Percentiles rank a stretch among this genome's conserved stretches.
Conservation (phyloP, 495 filamentous ascomycete genomes). For the Tuber borchii region DNA sequence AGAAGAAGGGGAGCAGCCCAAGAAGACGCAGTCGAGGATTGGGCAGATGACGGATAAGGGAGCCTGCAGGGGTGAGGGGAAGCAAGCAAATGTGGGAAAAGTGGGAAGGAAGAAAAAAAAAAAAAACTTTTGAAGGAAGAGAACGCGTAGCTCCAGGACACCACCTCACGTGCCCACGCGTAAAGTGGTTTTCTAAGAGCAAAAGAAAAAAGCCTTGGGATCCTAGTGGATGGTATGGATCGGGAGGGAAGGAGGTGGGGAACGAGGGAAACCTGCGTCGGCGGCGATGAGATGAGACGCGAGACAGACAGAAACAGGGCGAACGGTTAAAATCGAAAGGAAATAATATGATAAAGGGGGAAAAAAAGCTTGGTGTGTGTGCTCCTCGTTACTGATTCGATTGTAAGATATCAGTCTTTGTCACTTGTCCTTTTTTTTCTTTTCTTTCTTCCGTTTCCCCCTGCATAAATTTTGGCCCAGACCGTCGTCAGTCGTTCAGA, state of each 20-base stretch:
- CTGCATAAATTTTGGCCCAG: constrained; percentile 2
- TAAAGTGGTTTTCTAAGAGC: constrained; percentile 30
- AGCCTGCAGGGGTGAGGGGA: constrained; percentile 1
- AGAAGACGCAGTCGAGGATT: background rate
- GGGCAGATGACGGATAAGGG: constrained; percentile 13
- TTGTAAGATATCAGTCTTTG: background rate
- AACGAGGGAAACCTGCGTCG: background rate
- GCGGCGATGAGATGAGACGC: constrained; percentile 27
- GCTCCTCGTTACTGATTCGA: background rate
- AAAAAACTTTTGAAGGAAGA: constrained; percentile 12
- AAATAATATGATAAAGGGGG: background rate
- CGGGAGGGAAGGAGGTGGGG: constrained; percentile 6
- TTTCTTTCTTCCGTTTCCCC: background rate
- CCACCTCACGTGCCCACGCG: constrained; percentile 34
- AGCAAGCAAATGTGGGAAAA: constrained; percentile 1
- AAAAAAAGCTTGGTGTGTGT: background rate
- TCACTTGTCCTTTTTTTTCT: background rate
- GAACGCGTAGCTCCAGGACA: constrained; percentile 16
- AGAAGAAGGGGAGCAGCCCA: background rate
- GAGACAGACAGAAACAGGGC: constrained; percentile 10
- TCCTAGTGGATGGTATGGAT: constrained; percentile 4
- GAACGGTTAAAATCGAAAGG: constrained; percentile 1
- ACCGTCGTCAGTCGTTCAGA: background rate
- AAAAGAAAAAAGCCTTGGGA: constrained; percentile 9
- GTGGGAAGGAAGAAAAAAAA: background rate